Percentiles rank a stretch among this genome's conserved stretches.
Conservation (phyloP, 2,329 filamentous ascomycete genomes). For the Ceratocystis variospora region DNA sequence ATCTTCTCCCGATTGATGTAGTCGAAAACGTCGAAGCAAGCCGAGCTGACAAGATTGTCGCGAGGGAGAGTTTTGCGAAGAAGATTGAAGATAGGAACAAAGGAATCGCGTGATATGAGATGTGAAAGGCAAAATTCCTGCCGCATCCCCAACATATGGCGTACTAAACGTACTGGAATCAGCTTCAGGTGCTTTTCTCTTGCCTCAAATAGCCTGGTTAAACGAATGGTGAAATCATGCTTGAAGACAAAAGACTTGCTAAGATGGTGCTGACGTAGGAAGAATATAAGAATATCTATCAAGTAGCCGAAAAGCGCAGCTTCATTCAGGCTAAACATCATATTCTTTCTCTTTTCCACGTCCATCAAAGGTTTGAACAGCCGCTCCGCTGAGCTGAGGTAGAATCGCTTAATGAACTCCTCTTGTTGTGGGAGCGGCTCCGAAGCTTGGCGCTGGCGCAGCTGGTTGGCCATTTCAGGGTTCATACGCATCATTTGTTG, state of each 20-base stretch:
- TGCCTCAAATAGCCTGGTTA: conserved; percentile 68
- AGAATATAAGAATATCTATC: conserved; percentile 86
- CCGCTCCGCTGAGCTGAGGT: conserved; percentile 70
- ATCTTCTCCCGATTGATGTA: conserved; percentile 71
- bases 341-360: conserved; percentile 54
- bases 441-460: conserved; percentile 34
- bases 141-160: conserved; percentile 67
- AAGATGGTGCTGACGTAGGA: conserved; percentile 77
- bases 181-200: conserved; percentile 88
- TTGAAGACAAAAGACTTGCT: conserved; percentile 79
- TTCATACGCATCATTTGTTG: conserved; percentile 23
- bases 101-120: conserved; percentile 64
- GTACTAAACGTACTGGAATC: conserved; percentile 90
- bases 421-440: conserved; percentile 62
- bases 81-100: conserved; percentile 74
- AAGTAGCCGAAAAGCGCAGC: conserved; percentile 84
- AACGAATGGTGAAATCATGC: conserved; percentile 62
- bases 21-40: conserved; percentile 86
- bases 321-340: conserved; percentile 65
- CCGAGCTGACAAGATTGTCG: conserved; percentile 87
- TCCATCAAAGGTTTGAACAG: conserved; percentile 79
- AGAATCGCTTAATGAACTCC: conserved; percentile 74
- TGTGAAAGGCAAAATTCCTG: conserved; percentile 87
- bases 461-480: conserved; percentile 15
- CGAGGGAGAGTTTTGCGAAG: conserved; percentile 74